phyloP scores from a whole-genome alignment of 2,329 filamentous ascomycete species.

The Pseudocercospora macadamiae region DNA sequence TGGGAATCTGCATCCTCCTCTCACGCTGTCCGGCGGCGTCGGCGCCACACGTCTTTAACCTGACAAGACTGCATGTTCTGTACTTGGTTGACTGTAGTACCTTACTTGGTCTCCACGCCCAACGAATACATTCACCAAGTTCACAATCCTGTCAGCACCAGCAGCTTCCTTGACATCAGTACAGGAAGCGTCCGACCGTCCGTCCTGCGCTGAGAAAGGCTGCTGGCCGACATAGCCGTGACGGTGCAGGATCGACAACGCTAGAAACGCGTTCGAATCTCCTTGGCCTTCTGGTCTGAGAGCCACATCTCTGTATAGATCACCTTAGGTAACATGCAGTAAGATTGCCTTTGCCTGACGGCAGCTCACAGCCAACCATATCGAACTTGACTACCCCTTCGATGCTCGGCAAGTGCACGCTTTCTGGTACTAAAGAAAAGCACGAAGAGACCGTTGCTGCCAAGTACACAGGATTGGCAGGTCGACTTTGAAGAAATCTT shows the following conservation, averaged over 20 bases:
- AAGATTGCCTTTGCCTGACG: slow-evolving; percentile 6
- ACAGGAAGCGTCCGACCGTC: slow-evolving; percentile 6
- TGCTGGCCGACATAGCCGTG: slow-evolving; percentile 23
- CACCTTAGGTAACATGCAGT: slow-evolving; percentile 13
- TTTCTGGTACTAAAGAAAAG: no score
- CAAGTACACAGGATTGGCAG: slow-evolving; percentile 3
- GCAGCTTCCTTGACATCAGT: background rate
- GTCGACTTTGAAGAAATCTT: background rate
- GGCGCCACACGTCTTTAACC: slow-evolving; percentile 10
- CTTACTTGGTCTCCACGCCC: slow-evolving; percentile 14
- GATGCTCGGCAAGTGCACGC: no score
- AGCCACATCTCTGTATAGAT: slow-evolving; percentile 21
- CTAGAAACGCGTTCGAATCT: slow-evolving; percentile 26
- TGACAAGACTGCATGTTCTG: slow-evolving; percentile 18
- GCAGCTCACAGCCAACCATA: slow-evolving; percentile 1
- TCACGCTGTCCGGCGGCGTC: slow-evolving; percentile 11
- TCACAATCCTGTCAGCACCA: background rate
- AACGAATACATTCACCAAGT: background rate
- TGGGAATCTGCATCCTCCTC: slow-evolving; percentile 10
- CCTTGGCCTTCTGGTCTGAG: slow-evolving; percentile 17
- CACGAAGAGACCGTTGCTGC: no score
- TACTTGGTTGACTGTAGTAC: slow-evolving; percentile 11
- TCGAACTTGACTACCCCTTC: background rate
- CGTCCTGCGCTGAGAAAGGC: slow-evolving; percentile 6
- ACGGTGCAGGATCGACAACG: slow-evolving; percentile 23